Base-by-base conservation (phyloP, 768 basidiomycete species). In the Lenzites betulinus region DNA sequence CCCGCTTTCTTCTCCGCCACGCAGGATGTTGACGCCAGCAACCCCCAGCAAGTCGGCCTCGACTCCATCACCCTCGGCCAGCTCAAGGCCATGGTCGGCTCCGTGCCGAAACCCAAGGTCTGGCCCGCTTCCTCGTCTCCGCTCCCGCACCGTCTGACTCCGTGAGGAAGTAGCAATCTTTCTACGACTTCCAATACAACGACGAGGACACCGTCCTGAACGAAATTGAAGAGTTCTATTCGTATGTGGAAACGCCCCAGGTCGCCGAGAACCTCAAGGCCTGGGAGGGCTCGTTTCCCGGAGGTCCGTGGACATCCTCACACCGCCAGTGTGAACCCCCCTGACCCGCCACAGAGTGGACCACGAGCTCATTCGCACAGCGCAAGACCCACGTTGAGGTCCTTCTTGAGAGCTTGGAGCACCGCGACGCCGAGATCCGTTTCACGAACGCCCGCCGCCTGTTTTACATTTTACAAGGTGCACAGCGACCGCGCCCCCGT, bases 141-240 rank as follows among this genome's bases (percentile, higher is more conserved):
- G 13, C 30, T 46, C 35, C 47, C 62, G 39, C 50, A 48, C 26
- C 53, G 54, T 51, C 38, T 61, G 58, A 60, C 71, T 63, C 75
- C 57, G 47, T 26, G 52, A 59, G 67, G 51, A 64, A 67, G 67
- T 75, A 93, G 92, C 90, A 91, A 86, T 87, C 86, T 9, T 85
- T 83, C 67, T 97, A 91, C 74, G 93, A 95, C 78, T 97, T 90
- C 75, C 86, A 90, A 62, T 98, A 98, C 72, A 92, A 96, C 66
- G 95, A 98, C 73, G 95, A 96, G 70, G 93, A 97, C 74, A 95
- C 92, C 5, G 87, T 98, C 20, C 88, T 96, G 83, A 90, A 91
- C 68, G 97, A 99, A 73, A 88, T 99, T 39, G 92, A 98, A 59
- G 97, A 99, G 75, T 98, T 98, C 76, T 98, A 96, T 74, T 93